Conservation (phyloP, 78 protist genomes). For the Dictyostelium intermedium region DNA sequence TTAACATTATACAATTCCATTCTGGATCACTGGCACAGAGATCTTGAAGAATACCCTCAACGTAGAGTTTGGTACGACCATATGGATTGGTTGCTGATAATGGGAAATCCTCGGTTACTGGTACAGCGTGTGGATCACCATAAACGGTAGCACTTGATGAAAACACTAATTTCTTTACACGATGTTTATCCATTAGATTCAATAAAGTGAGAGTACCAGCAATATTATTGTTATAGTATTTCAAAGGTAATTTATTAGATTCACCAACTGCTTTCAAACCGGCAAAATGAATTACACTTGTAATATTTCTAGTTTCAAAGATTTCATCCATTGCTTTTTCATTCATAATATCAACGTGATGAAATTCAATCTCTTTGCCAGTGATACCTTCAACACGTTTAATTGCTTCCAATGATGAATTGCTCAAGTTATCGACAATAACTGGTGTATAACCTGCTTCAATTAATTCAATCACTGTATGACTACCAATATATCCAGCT, state of each 20-base stretch:
- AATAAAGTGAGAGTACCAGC: conserved; percentile 88
- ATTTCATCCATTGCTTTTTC: conserved; percentile 65
- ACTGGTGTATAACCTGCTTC: conserved; percentile 90
- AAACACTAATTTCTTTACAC: conserved; percentile 90
- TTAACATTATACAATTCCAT: conserved; percentile 85
- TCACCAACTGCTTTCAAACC: conserved; percentile 98
- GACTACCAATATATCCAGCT: conserved; percentile 99
- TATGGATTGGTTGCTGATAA: conserved; percentile 94
- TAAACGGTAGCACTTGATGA: conserved; percentile 98
- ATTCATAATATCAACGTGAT: conserved; percentile 83
- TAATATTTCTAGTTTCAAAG: conserved; percentile 46
- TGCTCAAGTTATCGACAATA: conserved; percentile 92
- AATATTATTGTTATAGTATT: conserved; percentile 97
- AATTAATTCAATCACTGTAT: conserved; percentile 89
- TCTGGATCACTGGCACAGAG: conserved; percentile 46
- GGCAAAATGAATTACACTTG: conserved; percentile 94
- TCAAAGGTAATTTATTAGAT: conserved; percentile 87
- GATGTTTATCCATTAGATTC: conserved; percentile 85
- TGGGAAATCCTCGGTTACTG: conserved; percentile 89
- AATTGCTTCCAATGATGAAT: conserved; percentile 77
- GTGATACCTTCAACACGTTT: conserved; percentile 85
- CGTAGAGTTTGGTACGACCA: conserved; percentile 96
- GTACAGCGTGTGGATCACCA: conserved; percentile 90
- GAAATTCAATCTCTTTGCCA: conserved; percentile 82
- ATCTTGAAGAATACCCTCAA: conserved; percentile 94